Evolutionary conservation across 805 yeast species (phyloP).

Genomic region (Nadsonia fulvescens): DNA sequence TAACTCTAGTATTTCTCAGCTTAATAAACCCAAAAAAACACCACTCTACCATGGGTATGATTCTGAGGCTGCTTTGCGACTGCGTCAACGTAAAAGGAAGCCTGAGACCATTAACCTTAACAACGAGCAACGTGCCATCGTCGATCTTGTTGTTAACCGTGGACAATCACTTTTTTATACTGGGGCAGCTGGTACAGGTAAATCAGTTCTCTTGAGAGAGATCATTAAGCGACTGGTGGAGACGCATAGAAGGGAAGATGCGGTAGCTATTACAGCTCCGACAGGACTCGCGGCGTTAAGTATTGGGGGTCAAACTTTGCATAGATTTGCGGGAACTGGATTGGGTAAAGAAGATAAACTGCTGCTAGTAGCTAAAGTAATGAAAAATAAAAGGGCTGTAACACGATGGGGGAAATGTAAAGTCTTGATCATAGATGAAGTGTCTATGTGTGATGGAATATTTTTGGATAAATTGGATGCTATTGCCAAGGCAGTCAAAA

Average conservation of each 20-base stretch:
- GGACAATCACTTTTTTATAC: conserved; percentile 3
- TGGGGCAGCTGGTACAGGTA: conserved; percentile 99
- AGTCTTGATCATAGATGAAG: conserved; percentile 74
- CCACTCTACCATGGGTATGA: too few relatives aligned
- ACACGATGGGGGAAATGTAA: conserved; percentile 47
- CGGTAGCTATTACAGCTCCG: conserved; percentile 80
- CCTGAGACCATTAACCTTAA: conserved; percentile 1
- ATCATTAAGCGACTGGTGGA: too few relatives aligned
- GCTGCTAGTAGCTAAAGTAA: conserved; percentile 28
- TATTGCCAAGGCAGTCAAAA: neutral
- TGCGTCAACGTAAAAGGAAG: too few relatives aligned
- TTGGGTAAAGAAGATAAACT: conserved; percentile 36
- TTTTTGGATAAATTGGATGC: conserved; percentile 55
- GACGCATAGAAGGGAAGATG: too few relatives aligned
- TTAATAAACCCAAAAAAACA: too few relatives aligned
- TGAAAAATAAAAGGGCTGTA: conserved; percentile 23
- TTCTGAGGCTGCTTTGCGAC: too few relatives aligned
- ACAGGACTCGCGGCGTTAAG: conserved; percentile 91
- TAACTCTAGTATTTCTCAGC: too few relatives aligned
- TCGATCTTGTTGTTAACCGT: neutral
- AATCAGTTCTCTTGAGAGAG: conserved; percentile 52
- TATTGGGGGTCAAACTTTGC: conserved; percentile 77
- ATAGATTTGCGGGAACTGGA: conserved; percentile 71
- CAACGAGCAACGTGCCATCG: conserved; percentile 2
- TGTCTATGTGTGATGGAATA: conserved; percentile 77